Evolutionary conservation across 352 stramenopile genomes (phyloP), one percentile per base, ranked within the genome.

Genomic region (Globisporangium emineosum): DNA sequence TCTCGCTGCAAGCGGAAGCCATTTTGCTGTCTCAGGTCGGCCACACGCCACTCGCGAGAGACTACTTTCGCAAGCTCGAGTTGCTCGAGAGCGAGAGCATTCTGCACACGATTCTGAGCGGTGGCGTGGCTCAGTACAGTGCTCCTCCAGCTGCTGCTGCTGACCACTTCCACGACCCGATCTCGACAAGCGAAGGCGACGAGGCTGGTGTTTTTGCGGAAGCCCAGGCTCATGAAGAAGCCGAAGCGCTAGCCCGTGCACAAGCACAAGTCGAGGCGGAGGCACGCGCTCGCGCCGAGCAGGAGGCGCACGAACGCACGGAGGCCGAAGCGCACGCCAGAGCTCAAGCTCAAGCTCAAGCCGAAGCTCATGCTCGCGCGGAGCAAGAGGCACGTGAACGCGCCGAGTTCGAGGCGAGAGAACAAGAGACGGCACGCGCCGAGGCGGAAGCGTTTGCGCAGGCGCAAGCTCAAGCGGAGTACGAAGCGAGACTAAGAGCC

Each of bases 1-100:
- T 96, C 62, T 97, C 96, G 9, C 71, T 98, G 45, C 82, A 99
- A 76, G 96, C 98, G 2, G 97, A 99, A 73, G 70, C 91, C 59
- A 89, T 97, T 53, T 93, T 99, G 63, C 64, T 91, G 17, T 45
- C 53, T 9, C 53, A 59, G 32, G 23, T 43, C 32, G 53, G 32
- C n/a, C 32, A 59, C 30, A 43, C 35, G n/a, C 53, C 53, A 0
- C 32, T 43, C n/a, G 53, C 53, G 33, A 10, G 53, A 21, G 53
- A 49, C 12, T 99, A 98, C 71, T 58, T 86, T 17, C 88, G 79
- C 10, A 79, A 84, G 56, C 78, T 83, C 61, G 75, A 76, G 30
- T 47, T 92, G 54, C 52, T 92, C 7, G 81, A 92, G 55, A 88
- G 78, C 37, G 77, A 90, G 27, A 81, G 79, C 54, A 74, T 88